phyloP scores from a whole-genome alignment of 768 basidiomycete genomes.

The Xerocomellus intermedius region DNA sequence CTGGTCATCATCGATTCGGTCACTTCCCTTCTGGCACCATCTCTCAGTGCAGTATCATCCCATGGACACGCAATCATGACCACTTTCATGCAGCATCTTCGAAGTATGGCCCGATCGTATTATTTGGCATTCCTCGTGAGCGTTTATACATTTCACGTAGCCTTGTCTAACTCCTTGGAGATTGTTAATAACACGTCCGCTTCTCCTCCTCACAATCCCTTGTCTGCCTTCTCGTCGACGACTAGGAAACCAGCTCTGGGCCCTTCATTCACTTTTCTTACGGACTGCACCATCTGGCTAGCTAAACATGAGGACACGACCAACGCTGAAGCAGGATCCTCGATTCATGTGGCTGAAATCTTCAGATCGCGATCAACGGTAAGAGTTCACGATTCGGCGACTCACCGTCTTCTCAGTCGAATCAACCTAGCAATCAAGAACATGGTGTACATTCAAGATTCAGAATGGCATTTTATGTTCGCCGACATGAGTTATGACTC shows the following conservation, averaged over 20 bases:
- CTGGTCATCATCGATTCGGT: conserved; percentile 65
- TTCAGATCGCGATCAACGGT: conserved; percentile 46
- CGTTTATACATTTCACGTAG: conserved; percentile 1
- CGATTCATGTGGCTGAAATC: conserved; percentile 38
- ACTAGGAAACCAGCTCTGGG: conserved; percentile 70
- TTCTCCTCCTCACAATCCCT: conserved; percentile 30
- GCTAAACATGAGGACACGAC: conserved; percentile 25
- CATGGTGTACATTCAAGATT: conserved; percentile 42
- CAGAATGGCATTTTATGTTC: conserved; percentile 30
- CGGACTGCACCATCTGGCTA: conserved; percentile 76
- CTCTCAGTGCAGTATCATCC: conserved; percentile 62
- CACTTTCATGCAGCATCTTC: conserved; percentile 65
- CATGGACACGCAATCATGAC: conserved; percentile 78
- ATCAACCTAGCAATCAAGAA: conserved; percentile 35
- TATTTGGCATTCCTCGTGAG: conserved; percentile 55
- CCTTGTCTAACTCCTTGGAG: conserved; percentile 34
- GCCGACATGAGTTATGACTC: background rate
- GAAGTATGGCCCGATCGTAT: conserved; percentile 44
- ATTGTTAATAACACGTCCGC: conserved; percentile 58
- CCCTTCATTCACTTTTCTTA: conserved; percentile 69
- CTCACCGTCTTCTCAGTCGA: background rate
- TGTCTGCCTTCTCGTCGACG: conserved; percentile 35
- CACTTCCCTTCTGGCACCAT: conserved; percentile 61
- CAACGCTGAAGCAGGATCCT: conserved; percentile 17
- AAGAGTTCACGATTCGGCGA: background rate